Evolutionary conservation across 164 flowering plant genomes (phyloP).

Genomic region (Tetrastigma voinierianum): DNA sequence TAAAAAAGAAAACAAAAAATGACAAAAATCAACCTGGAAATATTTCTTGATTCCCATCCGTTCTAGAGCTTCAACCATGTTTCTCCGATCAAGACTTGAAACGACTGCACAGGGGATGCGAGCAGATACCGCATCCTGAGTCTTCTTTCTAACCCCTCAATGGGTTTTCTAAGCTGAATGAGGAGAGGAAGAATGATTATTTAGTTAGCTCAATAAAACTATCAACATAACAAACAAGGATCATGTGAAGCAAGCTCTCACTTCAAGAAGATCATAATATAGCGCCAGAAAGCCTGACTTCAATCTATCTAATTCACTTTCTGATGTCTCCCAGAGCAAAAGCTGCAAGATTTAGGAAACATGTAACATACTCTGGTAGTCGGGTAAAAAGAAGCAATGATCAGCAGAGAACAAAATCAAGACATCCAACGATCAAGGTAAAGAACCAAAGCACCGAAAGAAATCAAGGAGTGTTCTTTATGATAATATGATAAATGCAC

Average conservation of each 20-base stretch:
- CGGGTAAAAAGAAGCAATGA: no score
- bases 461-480: no score
- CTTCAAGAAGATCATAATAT: slow-evolving; percentile 68
- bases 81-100: slow-evolving; percentile 75
- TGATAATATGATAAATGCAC: no score
- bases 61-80: slow-evolving; percentile 59
- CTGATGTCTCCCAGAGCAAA: slow-evolving; percentile 56
- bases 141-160: slow-evolving; percentile 88
- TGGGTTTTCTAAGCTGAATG: slow-evolving; percentile 65
- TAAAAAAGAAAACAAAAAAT: not conserved
- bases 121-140: slow-evolving; percentile 75
- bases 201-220: not conserved
- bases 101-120: slow-evolving; percentile 94
- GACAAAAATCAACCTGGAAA: slow-evolving; percentile 63
- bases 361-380: not conserved
- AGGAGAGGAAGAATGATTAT: slow-evolving; percentile 3
- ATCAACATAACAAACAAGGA: slow-evolving; percentile 3
- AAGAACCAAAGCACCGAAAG: no score
- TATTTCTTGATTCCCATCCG: slow-evolving; percentile 70
- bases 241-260: slow-evolving; percentile 26
- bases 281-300: slow-evolving; percentile 66
- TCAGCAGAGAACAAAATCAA: no score
- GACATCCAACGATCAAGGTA: no score
- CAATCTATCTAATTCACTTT: slow-evolving; percentile 58
- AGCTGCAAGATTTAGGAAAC: slow-evolving; percentile 36